Base-by-base conservation (phyloP, 805 yeast genomes). In the Isabelozyma gotoi region DNA sequence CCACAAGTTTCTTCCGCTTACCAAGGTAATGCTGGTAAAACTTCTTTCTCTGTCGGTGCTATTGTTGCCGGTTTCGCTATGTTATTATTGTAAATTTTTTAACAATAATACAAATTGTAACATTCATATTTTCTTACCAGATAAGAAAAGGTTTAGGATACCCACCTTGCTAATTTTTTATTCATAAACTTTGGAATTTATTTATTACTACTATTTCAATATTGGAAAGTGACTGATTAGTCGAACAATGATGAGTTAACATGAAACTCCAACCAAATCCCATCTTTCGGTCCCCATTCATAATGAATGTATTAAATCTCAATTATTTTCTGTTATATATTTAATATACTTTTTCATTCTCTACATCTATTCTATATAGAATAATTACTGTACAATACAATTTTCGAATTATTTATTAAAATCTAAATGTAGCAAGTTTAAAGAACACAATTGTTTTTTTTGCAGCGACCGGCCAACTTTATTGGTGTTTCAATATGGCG, bases 31-130 rank as follows among this genome's bases (percentile, higher is more conserved):
- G 19, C 36, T 34, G 36, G 20, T 8, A 34, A 34, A 14, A 10
- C 38, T 16, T 35, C 38, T 17, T 11, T 20, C 31, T 36, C 39
- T 14, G n/a, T 20, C n/a, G 39, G 39, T 24, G 39, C 39, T 24
- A 3, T 36, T 20, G 19, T 36, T 12, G 39, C 39, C 18, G 39
- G 39, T 20, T 12, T 16, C 17, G 39, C 39, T 15, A 36, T 36
- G 18, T 36, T 36, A 14, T 20, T 36, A 15, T 36, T 36, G 18
- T 36, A 24, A 36, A 5, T 34, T 14, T 15, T 10, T 24, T 5
- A 24, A 24, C 29, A 10, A 24, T n/a, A n/a, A n/a, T n/a, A 24
- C 29, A 24, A 24, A 24, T n/a, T 24, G 10, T n/a, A n/a, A n/a
- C n/a, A n/a, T n/a, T n/a, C n/a, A n/a, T n/a, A n/a, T 7, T 24